Conservation (phyloP, 768 basidiomycete species). For the Tubosaeta brunneosetosa region DNA sequence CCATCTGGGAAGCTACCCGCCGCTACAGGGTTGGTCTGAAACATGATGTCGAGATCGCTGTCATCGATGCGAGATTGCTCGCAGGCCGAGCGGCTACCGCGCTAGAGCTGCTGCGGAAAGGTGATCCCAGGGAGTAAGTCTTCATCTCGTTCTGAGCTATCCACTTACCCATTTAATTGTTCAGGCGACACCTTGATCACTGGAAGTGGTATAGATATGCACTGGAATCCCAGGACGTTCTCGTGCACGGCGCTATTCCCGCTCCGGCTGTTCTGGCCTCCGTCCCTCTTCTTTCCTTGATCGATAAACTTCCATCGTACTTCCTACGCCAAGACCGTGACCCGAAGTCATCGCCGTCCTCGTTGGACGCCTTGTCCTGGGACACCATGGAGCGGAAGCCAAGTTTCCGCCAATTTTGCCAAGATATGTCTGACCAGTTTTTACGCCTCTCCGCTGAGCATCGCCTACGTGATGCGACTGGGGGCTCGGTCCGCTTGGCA, state of each 20-base stretch:
- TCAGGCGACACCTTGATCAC: constrained; percentile 56
- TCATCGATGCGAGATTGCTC: constrained; percentile 66
- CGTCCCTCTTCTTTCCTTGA: constrained; percentile 58
- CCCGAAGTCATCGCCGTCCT: constrained; percentile 25
- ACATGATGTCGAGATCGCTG: constrained; percentile 71
- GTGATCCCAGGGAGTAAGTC: constrained; percentile 52
- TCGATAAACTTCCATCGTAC: constrained; percentile 70
- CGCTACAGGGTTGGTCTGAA: constrained; percentile 71
- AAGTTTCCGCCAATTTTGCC: constrained; percentile 67
- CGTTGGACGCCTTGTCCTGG: constrained; percentile 45
- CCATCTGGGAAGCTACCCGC: constrained; percentile 75
- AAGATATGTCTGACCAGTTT: constrained; percentile 62
- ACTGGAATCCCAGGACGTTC: constrained; percentile 70
- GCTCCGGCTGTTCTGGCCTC: constrained; percentile 62
- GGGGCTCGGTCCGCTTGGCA: constrained; percentile 63
- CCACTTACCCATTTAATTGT: background rate
- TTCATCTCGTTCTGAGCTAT: background rate
- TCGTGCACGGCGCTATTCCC: constrained; percentile 67
- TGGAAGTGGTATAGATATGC: constrained; percentile 77
- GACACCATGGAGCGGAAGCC: constrained; percentile 55
- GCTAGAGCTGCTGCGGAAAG: constrained; percentile 55
- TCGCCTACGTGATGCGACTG: constrained; percentile 61
- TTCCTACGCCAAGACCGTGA: constrained; percentile 41
- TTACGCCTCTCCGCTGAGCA: constrained; percentile 49
- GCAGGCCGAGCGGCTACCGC: constrained; percentile 58